Percentiles rank a stretch among this genome's conserved stretches.
These are phyloP conservation scores for Pilasporangium apinafurcum DNA, from an alignment of 352 stramenopile species.

Conservation along the genomic window DNA sequence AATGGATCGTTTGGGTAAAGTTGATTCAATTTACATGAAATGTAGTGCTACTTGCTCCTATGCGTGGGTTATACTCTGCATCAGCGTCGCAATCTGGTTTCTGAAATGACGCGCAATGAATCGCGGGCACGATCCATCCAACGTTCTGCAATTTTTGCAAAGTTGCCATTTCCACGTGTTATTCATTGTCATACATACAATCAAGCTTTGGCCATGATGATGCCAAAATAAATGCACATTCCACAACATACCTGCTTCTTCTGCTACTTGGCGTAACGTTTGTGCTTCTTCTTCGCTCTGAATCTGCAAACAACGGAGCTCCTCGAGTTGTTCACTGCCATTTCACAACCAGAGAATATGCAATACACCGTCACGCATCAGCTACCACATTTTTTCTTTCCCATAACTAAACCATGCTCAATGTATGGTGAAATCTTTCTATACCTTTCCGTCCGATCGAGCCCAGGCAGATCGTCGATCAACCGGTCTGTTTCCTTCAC, in stretches of 20 bases:
- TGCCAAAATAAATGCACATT: background rate
- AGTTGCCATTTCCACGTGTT: too few species aligned
- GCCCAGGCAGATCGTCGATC: constrained; percentile 73
- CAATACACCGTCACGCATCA: background rate
- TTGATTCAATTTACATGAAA: too few species aligned
- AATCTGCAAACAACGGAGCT: constrained; percentile 71
- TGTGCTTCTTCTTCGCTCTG: constrained; percentile 82
- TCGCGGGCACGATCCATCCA: constrained; percentile 81
- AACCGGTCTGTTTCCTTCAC: constrained; percentile 74
- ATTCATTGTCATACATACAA: too few species aligned
- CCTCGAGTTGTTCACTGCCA: constrained; percentile 70
- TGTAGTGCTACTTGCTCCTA: too few species aligned
- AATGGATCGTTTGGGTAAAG: background rate
- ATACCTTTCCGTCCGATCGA: constrained; percentile 77
- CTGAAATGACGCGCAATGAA: constrained; percentile 77
- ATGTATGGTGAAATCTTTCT: background rate
- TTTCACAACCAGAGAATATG: background rate
- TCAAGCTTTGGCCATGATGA: background rate
- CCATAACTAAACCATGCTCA: too few species aligned
- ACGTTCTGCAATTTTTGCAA: constrained; percentile 42
- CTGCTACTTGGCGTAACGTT: constrained; percentile 72
- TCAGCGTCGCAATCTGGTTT: constrained; percentile 61
- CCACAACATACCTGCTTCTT: constrained; percentile 55
- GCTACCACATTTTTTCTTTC: too few species aligned
- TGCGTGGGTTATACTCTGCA: too few species aligned